Conservation (phyloP, 768 basidiomycete species). For the Boletus rubroflammeus region DNA sequence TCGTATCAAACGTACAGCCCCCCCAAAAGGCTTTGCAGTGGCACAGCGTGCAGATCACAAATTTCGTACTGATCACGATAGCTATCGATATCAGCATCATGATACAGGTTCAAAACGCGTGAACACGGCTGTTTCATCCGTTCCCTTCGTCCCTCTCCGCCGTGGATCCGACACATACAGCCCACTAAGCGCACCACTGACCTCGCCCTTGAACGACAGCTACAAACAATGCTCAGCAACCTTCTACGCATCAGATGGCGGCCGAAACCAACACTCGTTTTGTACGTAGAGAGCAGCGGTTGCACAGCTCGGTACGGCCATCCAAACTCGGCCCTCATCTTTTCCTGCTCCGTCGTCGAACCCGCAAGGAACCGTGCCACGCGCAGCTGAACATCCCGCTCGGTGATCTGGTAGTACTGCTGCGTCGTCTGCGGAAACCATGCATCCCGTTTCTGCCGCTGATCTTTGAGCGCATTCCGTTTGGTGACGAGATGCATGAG, state of each 20-base stretch:
- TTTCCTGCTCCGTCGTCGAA: slow-evolving; percentile 37
- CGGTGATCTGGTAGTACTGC: slow-evolving; percentile 30
- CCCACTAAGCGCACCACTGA: slow-evolving; percentile 15
- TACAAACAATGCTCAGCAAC: too few species aligned
- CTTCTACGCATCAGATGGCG: background rate
- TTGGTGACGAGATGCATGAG: slow-evolving; percentile 16
- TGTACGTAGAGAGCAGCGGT: slow-evolving; percentile 40
- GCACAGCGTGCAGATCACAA: slow-evolving; percentile 8
- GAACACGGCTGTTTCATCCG: background rate
- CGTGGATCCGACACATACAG: slow-evolving; percentile 23
- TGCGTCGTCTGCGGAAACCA: slow-evolving; percentile 31
- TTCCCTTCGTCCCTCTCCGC: background rate
- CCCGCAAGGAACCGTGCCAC: slow-evolving; percentile 44
- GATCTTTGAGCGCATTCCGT: slow-evolving; percentile 6
- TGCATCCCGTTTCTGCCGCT: slow-evolving; percentile 29
- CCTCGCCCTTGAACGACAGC: slow-evolving; percentile 22
- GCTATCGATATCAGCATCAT: slow-evolving; percentile 5
- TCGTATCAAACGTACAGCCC: slow-evolving; percentile 1
- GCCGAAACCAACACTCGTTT: slow-evolving; percentile 39
- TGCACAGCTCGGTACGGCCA: slow-evolving; percentile 52
- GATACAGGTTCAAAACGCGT: slow-evolving; percentile 22
- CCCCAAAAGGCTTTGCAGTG: background rate
- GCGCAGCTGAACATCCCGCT: slow-evolving; percentile 46
- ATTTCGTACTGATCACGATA: background rate
- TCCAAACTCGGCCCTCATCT: slow-evolving; percentile 43